Percentiles rank a stretch among this genome's conserved stretches.
These are phyloP conservation scores for Lumnitzera racemosa DNA, from an alignment of 345 rosid species.

Conservation along the genomic window DNA sequence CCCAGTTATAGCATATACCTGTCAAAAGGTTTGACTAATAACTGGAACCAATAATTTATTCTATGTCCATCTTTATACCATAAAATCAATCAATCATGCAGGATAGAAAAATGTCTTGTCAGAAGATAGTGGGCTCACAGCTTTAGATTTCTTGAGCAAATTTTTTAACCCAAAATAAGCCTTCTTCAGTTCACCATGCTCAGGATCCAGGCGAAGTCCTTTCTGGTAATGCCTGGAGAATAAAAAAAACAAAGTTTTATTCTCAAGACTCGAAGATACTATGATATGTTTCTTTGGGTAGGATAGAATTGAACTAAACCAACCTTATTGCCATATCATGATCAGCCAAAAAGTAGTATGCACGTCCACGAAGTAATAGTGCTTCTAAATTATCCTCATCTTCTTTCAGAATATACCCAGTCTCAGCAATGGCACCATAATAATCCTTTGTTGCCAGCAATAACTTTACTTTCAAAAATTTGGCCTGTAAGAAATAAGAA, in stretches of 20 bases:
- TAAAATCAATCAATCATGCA: constrained; percentile 3
- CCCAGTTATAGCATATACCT: background rate
- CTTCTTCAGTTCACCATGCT: constrained; percentile 87
- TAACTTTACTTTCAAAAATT: constrained; percentile 69
- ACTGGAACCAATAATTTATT: too few relatives aligned
- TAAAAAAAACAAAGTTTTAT: constrained; percentile 10
- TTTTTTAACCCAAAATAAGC: constrained; percentile 94
- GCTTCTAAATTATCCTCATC: constrained; percentile 87
- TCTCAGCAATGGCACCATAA: constrained; percentile 73
- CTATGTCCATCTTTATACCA: background rate
- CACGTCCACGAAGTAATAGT: constrained; percentile 91
- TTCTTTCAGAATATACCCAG: constrained; percentile 81
- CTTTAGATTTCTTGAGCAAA: constrained; percentile 88
- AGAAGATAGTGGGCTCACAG: constrained; percentile 40
- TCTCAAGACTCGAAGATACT: background rate
- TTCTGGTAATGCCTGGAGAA: constrained; percentile 84
- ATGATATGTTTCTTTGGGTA: too few relatives aligned
- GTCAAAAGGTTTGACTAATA: constrained; percentile 2
- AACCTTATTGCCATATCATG: constrained; percentile 96
- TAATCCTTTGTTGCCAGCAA: constrained; percentile 67
- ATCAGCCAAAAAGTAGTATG: constrained; percentile 95
- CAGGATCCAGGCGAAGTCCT: constrained; percentile 97
- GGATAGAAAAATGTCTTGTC: constrained; percentile 3
- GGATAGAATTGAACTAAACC: constrained; percentile 2
- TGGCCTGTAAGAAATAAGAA: constrained; percentile 47